Evolutionary conservation across 1,284 basidiomycete genomes (phyloP), one percentile per base, ranked within the genome.

Genomic region (Coniophora puteana): DNA sequence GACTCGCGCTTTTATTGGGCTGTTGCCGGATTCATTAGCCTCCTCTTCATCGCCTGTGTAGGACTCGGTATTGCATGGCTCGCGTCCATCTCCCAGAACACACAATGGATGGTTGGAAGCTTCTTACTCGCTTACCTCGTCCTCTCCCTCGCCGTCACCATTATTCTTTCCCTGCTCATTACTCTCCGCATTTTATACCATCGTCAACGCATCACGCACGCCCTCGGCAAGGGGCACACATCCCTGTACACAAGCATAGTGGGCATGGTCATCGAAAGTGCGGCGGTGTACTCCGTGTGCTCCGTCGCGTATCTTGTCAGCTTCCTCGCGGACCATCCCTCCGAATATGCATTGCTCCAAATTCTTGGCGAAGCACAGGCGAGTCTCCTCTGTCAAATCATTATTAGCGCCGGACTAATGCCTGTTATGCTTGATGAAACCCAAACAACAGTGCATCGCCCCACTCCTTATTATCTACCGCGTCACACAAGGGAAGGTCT

Each of bases 71-170:
- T 39, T 6, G 48, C 63, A 17, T 59, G 57, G 57, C 36, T 59
- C 22, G 20, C 44, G 36, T 51, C 50, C 12, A 48, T 63, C 6
- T 60, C 57, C 10, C 30, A 38, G 33, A 51, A 59, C 24, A 43
- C 21, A 12, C 45, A 47, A 36, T 59, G 57, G 57, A 62, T 63
- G 57, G 55, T 57, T 12, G 59, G 62, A 29, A 43, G 24, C 37
- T 51, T 53, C 18, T 54, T 59, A 23, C 62, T 63, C 33, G 59
- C 58, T 1, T 59, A 57, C 29, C 42, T 63, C 40, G 50, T 44
- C 14, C 49, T 59, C 18, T 62, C 61, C n/a, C 58, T 63, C 22
- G 51, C 48, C n/a, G 61, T 55, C 46, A 59, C 61, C 23, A 42
- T 62, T 35, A 12, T 51, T 37, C 48, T 63, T 21, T 58, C 54